phyloP scores from a whole-genome alignment of 208 protist genomes.

The Leishmania tarentolae region DNA sequence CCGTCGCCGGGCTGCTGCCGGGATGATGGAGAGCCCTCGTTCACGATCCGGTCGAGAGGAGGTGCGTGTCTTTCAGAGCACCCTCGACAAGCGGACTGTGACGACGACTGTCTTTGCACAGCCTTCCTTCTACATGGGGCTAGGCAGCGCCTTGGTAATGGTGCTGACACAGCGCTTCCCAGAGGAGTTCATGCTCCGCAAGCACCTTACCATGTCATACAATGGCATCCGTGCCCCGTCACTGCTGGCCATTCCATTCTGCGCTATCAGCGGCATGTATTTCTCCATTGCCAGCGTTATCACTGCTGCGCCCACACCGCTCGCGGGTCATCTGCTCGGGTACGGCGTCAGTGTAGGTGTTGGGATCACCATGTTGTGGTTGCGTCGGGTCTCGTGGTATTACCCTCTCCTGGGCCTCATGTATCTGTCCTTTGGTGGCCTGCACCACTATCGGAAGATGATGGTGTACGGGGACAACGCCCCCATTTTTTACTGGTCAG shows the following conservation, averaged over 20 bases:
- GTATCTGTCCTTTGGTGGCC: conserved; percentile 81
- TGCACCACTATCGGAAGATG: conserved; percentile 88
- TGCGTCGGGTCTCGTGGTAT: conserved; percentile 82
- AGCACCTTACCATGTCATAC: conserved; percentile 79
- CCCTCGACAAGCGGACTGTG: conserved; percentile 70
- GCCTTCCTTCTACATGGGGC: conserved; percentile 81
- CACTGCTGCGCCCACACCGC: conserved; percentile 49
- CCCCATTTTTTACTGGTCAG: conserved; percentile 79
- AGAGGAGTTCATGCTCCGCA: conserved; percentile 77
- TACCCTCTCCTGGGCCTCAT: conserved; percentile 80
- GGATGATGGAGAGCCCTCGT: conserved; percentile 13
- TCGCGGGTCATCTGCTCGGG: conserved; percentile 71
- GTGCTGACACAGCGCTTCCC: conserved; percentile 79
- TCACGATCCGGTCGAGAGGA: conserved; percentile 36
- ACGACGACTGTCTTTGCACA: conserved; percentile 77
- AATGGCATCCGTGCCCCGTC: conserved; percentile 72
- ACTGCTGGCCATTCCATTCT: conserved; percentile 82
- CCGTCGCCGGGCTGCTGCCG: background rate
- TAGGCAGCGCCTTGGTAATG: conserved; percentile 79
- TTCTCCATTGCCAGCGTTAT: conserved; percentile 78
- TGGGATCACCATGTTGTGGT: conserved; percentile 67
- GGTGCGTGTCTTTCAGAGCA: conserved; percentile 81
- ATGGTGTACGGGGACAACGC: conserved; percentile 89
- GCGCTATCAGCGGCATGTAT: conserved; percentile 68
- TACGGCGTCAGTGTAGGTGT: conserved; percentile 67